Percentiles rank a stretch among this genome's conserved stretches.
Evolutionary conservation across 306 rosid species (phyloP).

Genomic region (Quercus dentata): DNA sequence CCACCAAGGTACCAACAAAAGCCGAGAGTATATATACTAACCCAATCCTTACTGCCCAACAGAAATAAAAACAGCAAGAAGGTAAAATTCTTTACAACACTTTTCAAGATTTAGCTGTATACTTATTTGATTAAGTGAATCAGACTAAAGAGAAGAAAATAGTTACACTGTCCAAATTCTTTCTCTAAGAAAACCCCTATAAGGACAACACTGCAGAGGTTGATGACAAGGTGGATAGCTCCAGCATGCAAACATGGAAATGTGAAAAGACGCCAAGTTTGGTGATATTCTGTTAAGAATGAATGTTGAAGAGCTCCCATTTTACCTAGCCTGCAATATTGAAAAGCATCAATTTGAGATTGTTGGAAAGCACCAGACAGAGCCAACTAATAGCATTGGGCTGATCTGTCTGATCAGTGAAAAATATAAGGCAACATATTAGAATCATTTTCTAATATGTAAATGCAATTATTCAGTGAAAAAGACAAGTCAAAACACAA

Average conservation of each 20-base stretch:
- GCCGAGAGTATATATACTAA: conserved; percentile 73
- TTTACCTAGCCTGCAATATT: conserved; percentile 63
- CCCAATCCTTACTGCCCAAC: conserved; percentile 67
- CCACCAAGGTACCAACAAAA: conserved; percentile 71
- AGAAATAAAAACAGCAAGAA: conserved; percentile 12
- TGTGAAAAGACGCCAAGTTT: conserved; percentile 83
- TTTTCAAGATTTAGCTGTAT: neutral
- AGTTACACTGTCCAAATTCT: conserved; percentile 69
- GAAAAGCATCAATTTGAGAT: conserved; percentile 2
- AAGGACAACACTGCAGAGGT: conserved; percentile 62
- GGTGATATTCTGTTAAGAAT: conserved; percentile 46
- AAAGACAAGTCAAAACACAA: neutral
- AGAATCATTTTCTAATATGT: no score
- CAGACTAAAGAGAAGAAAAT: neutral
- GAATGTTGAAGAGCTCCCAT: conserved; percentile 71
- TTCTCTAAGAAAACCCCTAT: conserved; percentile 75
- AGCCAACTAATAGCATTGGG: neutral
- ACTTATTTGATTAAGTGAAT: conserved; percentile 10
- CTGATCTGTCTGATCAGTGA: neutral
- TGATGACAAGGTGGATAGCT: conserved; percentile 70
- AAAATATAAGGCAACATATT: no score
- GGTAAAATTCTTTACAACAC: conserved; percentile 6
- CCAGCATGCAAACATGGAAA: conserved; percentile 87
- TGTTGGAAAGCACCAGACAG: neutral
- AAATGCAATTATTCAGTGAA: no score